Percentiles rank a stretch among this genome's conserved stretches.
Evolutionary conservation across 139 green algal species (phyloP).

Genomic region (Chlorella sp.): DNA sequence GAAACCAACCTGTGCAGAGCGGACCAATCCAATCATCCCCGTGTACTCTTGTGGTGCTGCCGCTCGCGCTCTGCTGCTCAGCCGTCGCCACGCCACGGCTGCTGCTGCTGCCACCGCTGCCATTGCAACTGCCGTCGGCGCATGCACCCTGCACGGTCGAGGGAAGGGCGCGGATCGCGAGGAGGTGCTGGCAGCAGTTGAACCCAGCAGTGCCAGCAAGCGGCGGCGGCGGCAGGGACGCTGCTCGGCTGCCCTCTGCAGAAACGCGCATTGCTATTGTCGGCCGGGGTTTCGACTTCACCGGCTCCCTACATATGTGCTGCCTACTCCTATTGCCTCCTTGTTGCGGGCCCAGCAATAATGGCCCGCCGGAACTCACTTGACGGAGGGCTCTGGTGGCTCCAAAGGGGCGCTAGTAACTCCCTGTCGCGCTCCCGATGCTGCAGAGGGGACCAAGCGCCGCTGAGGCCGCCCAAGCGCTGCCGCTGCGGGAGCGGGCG

Average conservation of each 20-base stretch:
- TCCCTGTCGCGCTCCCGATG: neutral
- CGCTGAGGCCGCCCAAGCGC: neutral
- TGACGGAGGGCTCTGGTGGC: neutral
- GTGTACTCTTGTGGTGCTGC: neutral
- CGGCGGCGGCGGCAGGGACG: neutral
- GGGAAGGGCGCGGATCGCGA: neutral
- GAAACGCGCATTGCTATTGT: too few relatives aligned
- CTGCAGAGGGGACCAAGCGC: neutral
- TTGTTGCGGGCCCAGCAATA: too few relatives aligned
- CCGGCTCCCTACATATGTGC: too few relatives aligned
- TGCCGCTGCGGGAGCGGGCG: neutral
- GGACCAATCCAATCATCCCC: slow-evolving; percentile 8
- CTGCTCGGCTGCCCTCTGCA: too few relatives aligned
- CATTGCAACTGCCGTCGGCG: neutral
- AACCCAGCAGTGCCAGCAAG: neutral
- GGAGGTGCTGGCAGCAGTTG: neutral
- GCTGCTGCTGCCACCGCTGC: slow-evolving; percentile 5
- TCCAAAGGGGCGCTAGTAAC: neutral
- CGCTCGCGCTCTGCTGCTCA: neutral
- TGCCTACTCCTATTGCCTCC: too few relatives aligned
- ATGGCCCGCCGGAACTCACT: neutral
- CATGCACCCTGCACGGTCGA: neutral
- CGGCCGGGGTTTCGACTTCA: too few relatives aligned
- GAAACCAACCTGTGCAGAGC: slow-evolving; percentile 4
- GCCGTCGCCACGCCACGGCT: slow-evolving; percentile 10